A percentile compares a stretch with the other conserved stretches of the same genome.
These are phyloP conservation scores for Ganoderma sp. DNA, from an alignment of 1,284 basidiomycete genomes.

Conservation along the genomic window DNA sequence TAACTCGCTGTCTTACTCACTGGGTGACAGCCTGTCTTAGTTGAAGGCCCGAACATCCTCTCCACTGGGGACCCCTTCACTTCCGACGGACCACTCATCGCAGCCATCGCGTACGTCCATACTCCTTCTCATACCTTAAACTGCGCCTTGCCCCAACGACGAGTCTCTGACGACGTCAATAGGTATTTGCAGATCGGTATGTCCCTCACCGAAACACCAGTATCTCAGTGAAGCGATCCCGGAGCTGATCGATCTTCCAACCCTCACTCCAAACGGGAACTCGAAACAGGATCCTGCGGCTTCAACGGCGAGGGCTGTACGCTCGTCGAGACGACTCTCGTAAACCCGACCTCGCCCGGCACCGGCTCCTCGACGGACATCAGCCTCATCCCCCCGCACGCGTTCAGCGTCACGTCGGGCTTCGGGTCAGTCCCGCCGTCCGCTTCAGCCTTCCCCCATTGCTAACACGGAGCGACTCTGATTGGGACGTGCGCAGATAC, in stretches of 20 bases:
- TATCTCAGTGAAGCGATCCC: too few relatives aligned
- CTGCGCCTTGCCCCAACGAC: background rate
- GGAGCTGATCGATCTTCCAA: background rate
- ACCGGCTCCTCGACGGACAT: slow-evolving; percentile 51
- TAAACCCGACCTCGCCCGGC: slow-evolving; percentile 43
- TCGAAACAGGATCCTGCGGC: slow-evolving; percentile 39
- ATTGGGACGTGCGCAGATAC: too few relatives aligned
- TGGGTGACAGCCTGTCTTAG: slow-evolving; percentile 38
- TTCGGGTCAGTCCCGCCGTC: slow-evolving; percentile 34
- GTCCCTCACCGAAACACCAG: background rate
- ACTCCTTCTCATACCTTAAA: background rate
- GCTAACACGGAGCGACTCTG: too few relatives aligned
- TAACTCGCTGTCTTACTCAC: slow-evolving; percentile 7
- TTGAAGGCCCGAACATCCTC: slow-evolving; percentile 40
- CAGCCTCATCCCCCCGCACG: slow-evolving; percentile 50
- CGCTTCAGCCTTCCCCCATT: background rate
- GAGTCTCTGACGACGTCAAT: too few relatives aligned
- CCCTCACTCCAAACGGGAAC: background rate
- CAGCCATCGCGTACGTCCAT: slow-evolving; percentile 43
- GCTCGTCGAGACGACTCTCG: slow-evolving; percentile 51
- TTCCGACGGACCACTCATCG: slow-evolving; percentile 36
- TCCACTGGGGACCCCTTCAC: slow-evolving; percentile 45
- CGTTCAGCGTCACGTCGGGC: slow-evolving; percentile 41
- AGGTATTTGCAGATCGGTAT: slow-evolving; percentile 42
- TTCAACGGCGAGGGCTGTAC: slow-evolving; percentile 52